These are phyloP conservation scores for Cyanidioschyzon merolae DNA, from an alignment of 23 red algal species.

Conservation along the genomic window DNA sequence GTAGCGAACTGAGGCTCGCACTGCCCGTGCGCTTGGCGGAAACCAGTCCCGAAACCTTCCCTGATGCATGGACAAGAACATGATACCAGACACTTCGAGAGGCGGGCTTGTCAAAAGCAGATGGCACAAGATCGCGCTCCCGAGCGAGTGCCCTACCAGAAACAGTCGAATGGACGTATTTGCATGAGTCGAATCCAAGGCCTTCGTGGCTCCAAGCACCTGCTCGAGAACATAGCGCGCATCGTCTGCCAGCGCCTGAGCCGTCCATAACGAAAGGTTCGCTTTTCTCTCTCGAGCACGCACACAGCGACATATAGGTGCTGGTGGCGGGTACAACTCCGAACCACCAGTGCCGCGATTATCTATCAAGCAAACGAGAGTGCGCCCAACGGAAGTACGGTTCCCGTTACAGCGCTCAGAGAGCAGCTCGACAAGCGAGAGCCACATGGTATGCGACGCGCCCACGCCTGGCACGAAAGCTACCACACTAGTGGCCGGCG, in stretches of 20 bases:
- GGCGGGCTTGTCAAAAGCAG: not conserved
- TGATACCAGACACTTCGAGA: not conserved
- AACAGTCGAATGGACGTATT: not conserved
- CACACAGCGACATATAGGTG: not conserved
- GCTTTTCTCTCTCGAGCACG: not conserved
- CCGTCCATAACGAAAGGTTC: not conserved
- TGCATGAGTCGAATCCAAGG: not conserved
- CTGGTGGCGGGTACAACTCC: not conserved
- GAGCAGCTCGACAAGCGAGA: not conserved
- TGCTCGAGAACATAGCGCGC: not conserved
- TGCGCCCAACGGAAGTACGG: not conserved
- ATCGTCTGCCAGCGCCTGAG: not conserved
- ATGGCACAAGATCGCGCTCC: not conserved
- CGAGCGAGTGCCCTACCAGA: not conserved
- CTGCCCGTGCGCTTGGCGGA: not conserved
- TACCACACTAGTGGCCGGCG: not conserved
- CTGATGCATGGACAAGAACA: not conserved
- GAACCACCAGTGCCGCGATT: constrained; percentile 3
- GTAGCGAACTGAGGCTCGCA: not conserved
- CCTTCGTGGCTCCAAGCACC: not conserved
- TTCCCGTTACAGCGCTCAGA: not conserved
- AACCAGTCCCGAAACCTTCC: constrained; percentile 2
- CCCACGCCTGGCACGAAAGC: not conserved
- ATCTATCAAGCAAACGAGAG: not conserved
- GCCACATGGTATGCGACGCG: not conserved